Evolutionary conservation across 192 early-diverging fungal genomes (phyloP), one percentile per base, ranked within the genome.

Genomic region (Geranomyces michiganensis): DNA sequence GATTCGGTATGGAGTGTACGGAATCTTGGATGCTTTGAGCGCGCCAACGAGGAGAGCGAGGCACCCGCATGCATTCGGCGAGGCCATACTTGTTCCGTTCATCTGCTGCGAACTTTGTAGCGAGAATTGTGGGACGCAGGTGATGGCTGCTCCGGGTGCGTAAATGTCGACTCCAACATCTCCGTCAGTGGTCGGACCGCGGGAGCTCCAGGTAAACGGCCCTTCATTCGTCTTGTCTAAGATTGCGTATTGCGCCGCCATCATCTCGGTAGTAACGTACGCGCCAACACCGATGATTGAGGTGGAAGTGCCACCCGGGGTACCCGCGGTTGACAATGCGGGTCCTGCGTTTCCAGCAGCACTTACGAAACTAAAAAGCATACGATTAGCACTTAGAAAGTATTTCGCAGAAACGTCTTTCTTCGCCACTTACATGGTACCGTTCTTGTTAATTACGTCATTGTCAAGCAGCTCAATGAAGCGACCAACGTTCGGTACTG

Each of bases 81-180:
- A 87, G 56, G 90, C 89, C 97, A 99, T 99, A 63, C 89, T 91
- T 21, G 97, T 98, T 56, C 96, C 97, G 78, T 97, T 98, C 87
- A 90, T 91, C 51, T 92, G 83, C 65, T 89, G 85, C 59, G 87
- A 77, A 30, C 85, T 86, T 53, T 87, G 76, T 15, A 87, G 79
- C 14, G 85, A 88, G 78, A 93, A 99, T 22, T 90, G 82, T 9
- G 97, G 96, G 31, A 93, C 91, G 67, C 88, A 89, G 12, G 97
- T 93, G 62, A 97, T 90, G 8, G 97, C 97, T 33, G 91, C 93
- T 29, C 97, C 97, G 24, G 96, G 95, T n/a, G 80, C 82, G 47
- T 75, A 85, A 19, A 81, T 70, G 31, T 56, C 62, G 46, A 75
- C 68, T 31, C 95, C 96, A 31, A 88, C 76, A 53, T 86, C 90